Conservation (phyloP, 1,284 basidiomycete species). For the Polyporus tsugae region DNA sequence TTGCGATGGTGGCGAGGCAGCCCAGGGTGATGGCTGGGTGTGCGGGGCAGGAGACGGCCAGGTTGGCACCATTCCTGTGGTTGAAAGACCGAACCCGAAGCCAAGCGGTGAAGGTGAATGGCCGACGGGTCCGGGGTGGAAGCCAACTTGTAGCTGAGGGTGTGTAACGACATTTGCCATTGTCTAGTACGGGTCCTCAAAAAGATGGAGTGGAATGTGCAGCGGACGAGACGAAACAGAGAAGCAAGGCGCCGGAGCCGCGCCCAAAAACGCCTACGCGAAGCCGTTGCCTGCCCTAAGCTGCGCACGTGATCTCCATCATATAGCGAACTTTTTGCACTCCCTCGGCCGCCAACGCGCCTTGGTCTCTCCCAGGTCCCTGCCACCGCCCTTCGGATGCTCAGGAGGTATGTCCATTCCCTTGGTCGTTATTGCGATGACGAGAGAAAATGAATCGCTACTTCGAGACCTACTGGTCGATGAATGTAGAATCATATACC, state of each 20-base stretch:
- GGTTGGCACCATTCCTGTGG: constrained; percentile 47
- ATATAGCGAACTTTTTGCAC: constrained; percentile 36
- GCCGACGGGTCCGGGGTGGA: constrained; percentile 66
- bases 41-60: constrained; percentile 43
- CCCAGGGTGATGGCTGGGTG: constrained; percentile 36
- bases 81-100: constrained; percentile 72
- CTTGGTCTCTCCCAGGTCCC: not conserved
- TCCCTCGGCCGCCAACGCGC: not conserved
- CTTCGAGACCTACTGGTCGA: constrained; percentile 74
- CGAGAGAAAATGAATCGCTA: constrained; percentile 84
- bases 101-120: constrained; percentile 72
- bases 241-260: constrained; percentile 38
- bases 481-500: constrained; percentile 79
- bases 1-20: constrained; percentile 32
- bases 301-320: constrained; percentile 37
- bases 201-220: constrained; percentile 26
- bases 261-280: constrained; percentile 31
- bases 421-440: constrained; percentile 50
- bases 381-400: constrained; percentile 3
- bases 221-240: constrained; percentile 40
- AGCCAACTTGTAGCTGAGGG: constrained; percentile 66
- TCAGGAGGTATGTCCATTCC: constrained; percentile 23
- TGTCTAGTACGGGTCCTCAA: constrained; percentile 41
- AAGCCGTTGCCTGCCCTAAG: constrained; percentile 51
- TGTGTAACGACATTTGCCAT: constrained; percentile 75